Evolutionary conservation across 306 rosid species (phyloP).

Genomic region (Cyclanthera cordifolia): DNA sequence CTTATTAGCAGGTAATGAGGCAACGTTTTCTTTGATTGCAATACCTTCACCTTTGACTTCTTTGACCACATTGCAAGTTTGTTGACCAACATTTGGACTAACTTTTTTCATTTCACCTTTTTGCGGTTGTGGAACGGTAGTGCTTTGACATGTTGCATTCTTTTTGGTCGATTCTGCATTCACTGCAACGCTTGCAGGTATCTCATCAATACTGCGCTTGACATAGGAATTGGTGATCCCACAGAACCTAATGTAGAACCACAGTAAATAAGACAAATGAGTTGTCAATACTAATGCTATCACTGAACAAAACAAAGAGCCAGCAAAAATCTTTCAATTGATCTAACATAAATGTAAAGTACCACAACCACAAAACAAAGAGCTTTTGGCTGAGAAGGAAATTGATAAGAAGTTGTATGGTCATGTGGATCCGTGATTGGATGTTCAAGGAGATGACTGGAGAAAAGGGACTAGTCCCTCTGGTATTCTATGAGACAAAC

Average conservation of each 20-base stretch:
- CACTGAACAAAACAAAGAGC: background rate
- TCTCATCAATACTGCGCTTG: conserved; percentile 36
- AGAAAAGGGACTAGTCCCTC: too few relatives aligned
- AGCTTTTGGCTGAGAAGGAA: too few relatives aligned
- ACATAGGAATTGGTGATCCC: conserved; percentile 64
- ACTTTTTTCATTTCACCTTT: conserved; percentile 26
- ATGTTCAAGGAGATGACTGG: too few relatives aligned
- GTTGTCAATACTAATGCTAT: background rate
- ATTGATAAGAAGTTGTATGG: too few relatives aligned
- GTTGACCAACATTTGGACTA: conserved; percentile 31
- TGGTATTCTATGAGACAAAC: too few relatives aligned
- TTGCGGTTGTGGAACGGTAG: conserved; percentile 20
- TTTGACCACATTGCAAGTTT: conserved; percentile 33
- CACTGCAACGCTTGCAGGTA: conserved; percentile 24
- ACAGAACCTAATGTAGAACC: conserved; percentile 55
- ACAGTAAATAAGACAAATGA: conserved; percentile 13
- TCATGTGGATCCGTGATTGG: too few relatives aligned
- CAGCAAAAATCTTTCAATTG: background rate
- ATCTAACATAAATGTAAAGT: background rate
- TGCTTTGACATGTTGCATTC: conserved; percentile 15
- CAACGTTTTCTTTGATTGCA: conserved; percentile 34
- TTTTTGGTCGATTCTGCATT: conserved; percentile 29
- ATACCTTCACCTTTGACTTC: conserved; percentile 50
- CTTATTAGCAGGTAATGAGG: conserved; percentile 45
- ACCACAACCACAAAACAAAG: background rate